phyloP scores from a whole-genome alignment of 805 yeast species.

The Clavispora vitiphila region DNA sequence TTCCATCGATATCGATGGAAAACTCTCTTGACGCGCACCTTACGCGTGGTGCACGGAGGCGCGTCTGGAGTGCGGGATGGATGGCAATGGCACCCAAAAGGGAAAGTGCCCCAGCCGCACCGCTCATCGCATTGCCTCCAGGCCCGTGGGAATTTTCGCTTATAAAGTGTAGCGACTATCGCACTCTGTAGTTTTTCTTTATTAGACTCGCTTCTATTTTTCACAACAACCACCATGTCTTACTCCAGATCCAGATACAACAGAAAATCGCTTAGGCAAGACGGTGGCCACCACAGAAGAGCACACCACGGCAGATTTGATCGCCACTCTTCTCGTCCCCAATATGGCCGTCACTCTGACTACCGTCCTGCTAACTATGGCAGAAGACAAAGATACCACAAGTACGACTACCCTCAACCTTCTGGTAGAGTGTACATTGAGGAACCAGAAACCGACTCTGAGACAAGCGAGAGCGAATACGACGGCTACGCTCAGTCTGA shows the following conservation, averaged over 20 bases:
- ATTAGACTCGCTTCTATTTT: not conserved
- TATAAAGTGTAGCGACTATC: conserved; percentile 6
- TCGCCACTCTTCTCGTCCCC: not conserved
- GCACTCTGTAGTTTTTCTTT: not conserved
- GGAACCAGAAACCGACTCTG: conserved; percentile 38
- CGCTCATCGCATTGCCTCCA: conserved; percentile 13
- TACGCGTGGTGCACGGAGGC: conserved; percentile 2
- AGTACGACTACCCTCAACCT: conserved; percentile 32
- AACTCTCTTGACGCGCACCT: not conserved
- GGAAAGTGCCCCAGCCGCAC: conserved; percentile 12
- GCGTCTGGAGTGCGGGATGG: not conserved
- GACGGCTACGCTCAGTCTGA: conserved; percentile 15
- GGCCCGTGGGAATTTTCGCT: not conserved
- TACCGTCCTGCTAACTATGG: conserved; percentile 1
- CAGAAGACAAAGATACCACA: conserved; percentile 21
- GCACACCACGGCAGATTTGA: not conserved
- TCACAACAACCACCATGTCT: conserved; percentile 8
- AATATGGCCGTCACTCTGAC: not conserved
- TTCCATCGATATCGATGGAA: not conserved
- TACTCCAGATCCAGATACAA: conserved; percentile 18
- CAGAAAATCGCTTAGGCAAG: conserved; percentile 18
- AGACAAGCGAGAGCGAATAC: conserved; percentile 20
- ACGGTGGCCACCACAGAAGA: conserved; percentile 1
- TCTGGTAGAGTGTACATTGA: conserved; percentile 36
- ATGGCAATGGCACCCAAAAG: not conserved